Conservation (phyloP, 768 basidiomycete genomes). For the Pleurotus tuber-regium region DNA sequence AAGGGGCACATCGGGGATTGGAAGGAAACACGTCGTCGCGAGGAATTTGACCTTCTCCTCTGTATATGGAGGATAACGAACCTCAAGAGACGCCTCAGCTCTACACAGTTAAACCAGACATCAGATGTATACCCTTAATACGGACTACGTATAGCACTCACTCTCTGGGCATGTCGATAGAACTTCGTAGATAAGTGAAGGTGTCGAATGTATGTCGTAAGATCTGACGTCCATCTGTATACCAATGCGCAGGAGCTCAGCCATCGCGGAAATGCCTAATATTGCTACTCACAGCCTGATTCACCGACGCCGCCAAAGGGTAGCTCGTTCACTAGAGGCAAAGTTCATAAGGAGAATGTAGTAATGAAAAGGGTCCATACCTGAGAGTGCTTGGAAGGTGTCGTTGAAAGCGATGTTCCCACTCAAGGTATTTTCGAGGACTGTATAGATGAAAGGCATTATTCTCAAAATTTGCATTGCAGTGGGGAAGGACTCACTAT, state of each 20-base stretch:
- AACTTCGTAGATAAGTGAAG: slow-evolving; percentile 48
- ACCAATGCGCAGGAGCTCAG: slow-evolving; percentile 6
- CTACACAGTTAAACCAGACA: slow-evolving; percentile 26
- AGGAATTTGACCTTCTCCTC: slow-evolving; percentile 32
- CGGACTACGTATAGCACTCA: slow-evolving; percentile 25
- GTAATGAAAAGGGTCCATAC: slow-evolving; percentile 27
- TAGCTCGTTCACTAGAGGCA: slow-evolving; percentile 26
- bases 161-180: slow-evolving; percentile 51
- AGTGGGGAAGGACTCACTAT: slow-evolving; percentile 26
- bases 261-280: background rate
- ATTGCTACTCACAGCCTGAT: slow-evolving; percentile 61
- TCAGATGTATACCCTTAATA: background rate
- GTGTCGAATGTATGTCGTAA: slow-evolving; percentile 53
- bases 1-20: too few relatives aligned
- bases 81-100: slow-evolving; percentile 33
- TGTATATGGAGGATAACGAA: slow-evolving; percentile 54
- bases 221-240: slow-evolving; percentile 51
- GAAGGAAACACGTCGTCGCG: slow-evolving; percentile 15
- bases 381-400: slow-evolving; percentile 48
- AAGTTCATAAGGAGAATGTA: background rate
- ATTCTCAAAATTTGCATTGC: background rate
- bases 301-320: slow-evolving; percentile 59
- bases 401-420: slow-evolving; percentile 62
- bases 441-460: slow-evolving; percentile 37
- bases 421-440: slow-evolving; percentile 53